Base-by-base conservation (phyloP, 768 basidiomycete genomes). In the Boletus edulis region DNA sequence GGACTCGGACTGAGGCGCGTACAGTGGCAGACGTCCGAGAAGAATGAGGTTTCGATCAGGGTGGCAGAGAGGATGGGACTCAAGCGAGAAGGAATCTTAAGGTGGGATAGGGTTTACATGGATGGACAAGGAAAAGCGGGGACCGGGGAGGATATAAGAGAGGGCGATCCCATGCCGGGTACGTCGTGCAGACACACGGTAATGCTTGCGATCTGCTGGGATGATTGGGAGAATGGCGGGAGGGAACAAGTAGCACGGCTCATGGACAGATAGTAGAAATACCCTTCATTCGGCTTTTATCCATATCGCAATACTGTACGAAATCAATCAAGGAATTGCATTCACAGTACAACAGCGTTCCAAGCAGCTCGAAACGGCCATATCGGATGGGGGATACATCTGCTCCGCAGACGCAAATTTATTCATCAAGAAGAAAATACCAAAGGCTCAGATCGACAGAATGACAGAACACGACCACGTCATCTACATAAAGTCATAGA, bases 21-120 rank as follows among this genome's bases (percentile, higher is more conserved):
- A 0, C 80, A 81, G 29, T 90, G 86, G 83, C 77, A 79, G 55
- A 75, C 84, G 5, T 79, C 82, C 49, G 62, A 68, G 13, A 51
- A 62, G 22, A 89, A 89, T 62, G 47, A 42, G 11, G 62, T 73
- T 0, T 85, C 83, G 34, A 67, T 83, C 14, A 60, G 68, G 5
- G 72, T 78, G 0, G 87, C 86, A 0, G 72, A 82, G 62, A 73
- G 81, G 49, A 70, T 89, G 74, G 87, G 86, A 1, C 85, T 90
- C 64, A 69, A 65, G 51, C 55, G 68, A 32, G 88, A 91, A 63
- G 82, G 73, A 0, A 63, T 78, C 7, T 44, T 80, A 58, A 65
- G 79, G 42, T 89, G 86, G 85, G 75, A 83, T 49, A 67, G 80
- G 32, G 75, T 82, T 8, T 57, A 85, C 5, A 72, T 74, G 0